Evolutionary conservation across 2,329 filamentous ascomycete genomes (phyloP), one percentile per base, ranked within the genome.

Genomic region (Gremmenia infestans): DNA sequence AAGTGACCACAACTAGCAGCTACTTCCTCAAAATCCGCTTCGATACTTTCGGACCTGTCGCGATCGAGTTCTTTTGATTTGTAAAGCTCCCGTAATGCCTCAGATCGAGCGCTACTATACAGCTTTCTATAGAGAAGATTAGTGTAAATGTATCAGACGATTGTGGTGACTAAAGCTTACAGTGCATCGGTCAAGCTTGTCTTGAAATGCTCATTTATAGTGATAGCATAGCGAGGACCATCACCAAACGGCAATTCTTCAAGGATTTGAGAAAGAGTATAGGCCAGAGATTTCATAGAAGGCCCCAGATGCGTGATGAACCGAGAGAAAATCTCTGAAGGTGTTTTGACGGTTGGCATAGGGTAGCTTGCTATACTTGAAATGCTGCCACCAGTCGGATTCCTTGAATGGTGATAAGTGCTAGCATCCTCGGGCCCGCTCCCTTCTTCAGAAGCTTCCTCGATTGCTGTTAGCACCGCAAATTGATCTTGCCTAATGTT

Each of bases 1-100:
- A 97, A 99, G 72, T 97, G 92, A 0, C 94, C 93, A 67, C 94
- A 99, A 55, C 92, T 95, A n/a, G 94, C 93, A 42, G 93, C 92
- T 11, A 97, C 92, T 72, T 99, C 94, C 70, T 99, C 94, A 55
- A 96, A 91, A 70, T 97, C 94, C 2, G 93, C 94, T 68, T 95
- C 87, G 8, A 93, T 81, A 59, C 88, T 87, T 52, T 90, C 80
- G 0, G 87, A 86, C 43, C 84, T 81, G 3, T 84, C 77, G 56
- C 83, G 83, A 11, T 82, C 83, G 40, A 91, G 78, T 64, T 91
- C 86, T 58, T 91, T 91, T 51, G 82, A 88, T 60, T 82, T 85
- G 71, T 99, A 97, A 0, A 99, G 78, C 55, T 88, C 81, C 55
- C 85, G 80, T 6, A 99, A 76, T 0, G 94, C 91, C 49, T 87